Conservation (phyloP, 345 rosid genomes). For the Combretum micranthum region DNA sequence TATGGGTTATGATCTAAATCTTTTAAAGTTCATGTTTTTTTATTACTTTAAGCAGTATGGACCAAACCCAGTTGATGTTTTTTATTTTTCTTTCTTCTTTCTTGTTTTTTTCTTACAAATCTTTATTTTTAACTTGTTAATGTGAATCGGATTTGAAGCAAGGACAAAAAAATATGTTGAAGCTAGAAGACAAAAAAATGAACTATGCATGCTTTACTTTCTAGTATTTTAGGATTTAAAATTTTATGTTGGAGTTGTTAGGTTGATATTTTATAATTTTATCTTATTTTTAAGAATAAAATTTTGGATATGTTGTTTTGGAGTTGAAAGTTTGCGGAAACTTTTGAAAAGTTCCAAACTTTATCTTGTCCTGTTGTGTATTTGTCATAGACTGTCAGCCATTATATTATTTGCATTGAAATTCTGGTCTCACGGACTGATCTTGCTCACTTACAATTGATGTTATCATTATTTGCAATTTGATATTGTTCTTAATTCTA, state of each 20-base stretch:
- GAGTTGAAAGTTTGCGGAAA: slow-evolving; percentile 33
- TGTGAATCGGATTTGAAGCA: no score
- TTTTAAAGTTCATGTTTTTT: no score
- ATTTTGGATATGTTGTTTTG: slow-evolving; percentile 21
- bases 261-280: background rate
- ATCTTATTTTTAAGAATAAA: slow-evolving; percentile 7
- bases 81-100: no score
- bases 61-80: no score
- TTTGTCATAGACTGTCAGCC: slow-evolving; percentile 28
- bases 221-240: slow-evolving; percentile 8
- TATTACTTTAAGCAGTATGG: no score
- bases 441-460: background rate
- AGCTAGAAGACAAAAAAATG: no score
- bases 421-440: slow-evolving; percentile 13
- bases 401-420: slow-evolving; percentile 7
- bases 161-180: no score
- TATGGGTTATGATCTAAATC: no score
- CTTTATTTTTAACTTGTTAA: no score
- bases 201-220: background rate
- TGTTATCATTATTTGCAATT: no score
- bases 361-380: slow-evolving; percentile 31
- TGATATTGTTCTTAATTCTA: no score
- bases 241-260: background rate
- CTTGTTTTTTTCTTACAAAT: no score
- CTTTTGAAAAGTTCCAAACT: slow-evolving; percentile 37